These are phyloP conservation scores for Buddleja alternifolia DNA, from an alignment of 257 asterid genomes.

Conservation along the genomic window DNA sequence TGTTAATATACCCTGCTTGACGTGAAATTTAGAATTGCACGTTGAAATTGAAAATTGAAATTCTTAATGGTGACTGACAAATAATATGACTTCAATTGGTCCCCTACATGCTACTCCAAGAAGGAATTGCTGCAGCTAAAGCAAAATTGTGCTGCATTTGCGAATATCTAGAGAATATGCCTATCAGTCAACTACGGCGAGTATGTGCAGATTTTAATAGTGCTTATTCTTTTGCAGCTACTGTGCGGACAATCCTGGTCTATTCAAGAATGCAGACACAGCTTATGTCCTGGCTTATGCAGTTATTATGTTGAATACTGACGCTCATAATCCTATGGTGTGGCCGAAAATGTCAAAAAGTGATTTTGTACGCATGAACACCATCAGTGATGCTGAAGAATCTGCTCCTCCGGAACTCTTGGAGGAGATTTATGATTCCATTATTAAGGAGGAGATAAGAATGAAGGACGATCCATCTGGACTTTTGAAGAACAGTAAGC, in stretches of 20 bases:
- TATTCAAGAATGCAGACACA: constrained; percentile 96
- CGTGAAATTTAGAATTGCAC: neutral
- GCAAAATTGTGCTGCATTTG: too few species aligned
- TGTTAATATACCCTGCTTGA: neutral
- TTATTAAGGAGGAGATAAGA: constrained; percentile 90
- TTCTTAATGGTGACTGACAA: neutral
- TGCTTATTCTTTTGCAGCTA: constrained; percentile 58
- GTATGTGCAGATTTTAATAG: constrained; percentile 34
- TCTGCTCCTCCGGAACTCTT: constrained; percentile 89
- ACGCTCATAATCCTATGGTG: constrained; percentile 98
- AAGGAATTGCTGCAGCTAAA: too few species aligned
- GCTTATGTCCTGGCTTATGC: constrained; percentile 99
- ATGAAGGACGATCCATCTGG: constrained; percentile 87
- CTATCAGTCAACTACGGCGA: neutral
- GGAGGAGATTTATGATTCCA: constrained; percentile 97
- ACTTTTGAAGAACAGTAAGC: constrained; percentile 66
- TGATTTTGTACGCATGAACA: constrained; percentile 85
- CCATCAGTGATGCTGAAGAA: constrained; percentile 84
- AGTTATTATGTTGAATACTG: constrained; percentile 96
- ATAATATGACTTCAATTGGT: neutral
- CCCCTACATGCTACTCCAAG: too few species aligned
- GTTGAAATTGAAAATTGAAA: neutral
- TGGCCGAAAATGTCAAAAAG: constrained; percentile 98
- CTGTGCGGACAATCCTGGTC: constrained; percentile 93
- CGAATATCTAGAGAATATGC: neutral